Conservation (phyloP, 108 stramenopile species). For the Skeletonema grethae region DNA sequence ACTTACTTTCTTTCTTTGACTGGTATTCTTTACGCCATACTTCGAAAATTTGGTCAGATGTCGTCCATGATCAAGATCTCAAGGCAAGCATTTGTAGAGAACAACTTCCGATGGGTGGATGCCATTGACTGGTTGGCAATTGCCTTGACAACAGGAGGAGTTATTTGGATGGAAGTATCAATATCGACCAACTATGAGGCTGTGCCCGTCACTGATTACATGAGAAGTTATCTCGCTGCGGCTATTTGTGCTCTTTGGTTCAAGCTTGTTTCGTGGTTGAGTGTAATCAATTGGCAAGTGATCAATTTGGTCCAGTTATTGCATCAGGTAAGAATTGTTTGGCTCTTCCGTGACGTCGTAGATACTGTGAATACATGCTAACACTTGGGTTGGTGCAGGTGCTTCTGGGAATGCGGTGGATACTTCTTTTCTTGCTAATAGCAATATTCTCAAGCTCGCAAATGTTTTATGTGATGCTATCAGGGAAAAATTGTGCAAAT, state of each 20-base stretch:
- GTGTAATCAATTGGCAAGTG: conserved; percentile 58
- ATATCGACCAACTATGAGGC: conserved; percentile 20
- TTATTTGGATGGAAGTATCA: conserved; percentile 47
- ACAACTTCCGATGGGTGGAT: conserved; percentile 53
- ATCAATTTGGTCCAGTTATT: conserved; percentile 46
- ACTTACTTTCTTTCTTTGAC: conserved; percentile 51
- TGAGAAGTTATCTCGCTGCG: conserved; percentile 53
- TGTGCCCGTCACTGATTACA: conserved; percentile 43
- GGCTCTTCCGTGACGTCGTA: background rate
- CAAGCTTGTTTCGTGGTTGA: conserved; percentile 49
- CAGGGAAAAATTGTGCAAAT: conserved; percentile 46
- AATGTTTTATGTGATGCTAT: conserved; percentile 57
- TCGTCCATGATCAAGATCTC: conserved; percentile 53
- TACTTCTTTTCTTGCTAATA: conserved; percentile 46
- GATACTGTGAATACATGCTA: background rate
- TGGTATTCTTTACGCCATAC: conserved; percentile 38
- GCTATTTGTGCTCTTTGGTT: conserved; percentile 48
- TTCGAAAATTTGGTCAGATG: conserved; percentile 52
- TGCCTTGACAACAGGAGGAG: conserved; percentile 36
- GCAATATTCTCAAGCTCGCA: conserved; percentile 49
- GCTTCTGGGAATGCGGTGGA: conserved; percentile 46
- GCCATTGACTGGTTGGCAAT: conserved; percentile 48
- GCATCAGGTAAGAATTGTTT: conserved; percentile 34
- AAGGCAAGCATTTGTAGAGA: conserved; percentile 47
- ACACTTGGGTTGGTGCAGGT: conserved; percentile 19